phyloP scores from a whole-genome alignment of 495 filamentous ascomycete genomes.

The Penicillium coffeae region DNA sequence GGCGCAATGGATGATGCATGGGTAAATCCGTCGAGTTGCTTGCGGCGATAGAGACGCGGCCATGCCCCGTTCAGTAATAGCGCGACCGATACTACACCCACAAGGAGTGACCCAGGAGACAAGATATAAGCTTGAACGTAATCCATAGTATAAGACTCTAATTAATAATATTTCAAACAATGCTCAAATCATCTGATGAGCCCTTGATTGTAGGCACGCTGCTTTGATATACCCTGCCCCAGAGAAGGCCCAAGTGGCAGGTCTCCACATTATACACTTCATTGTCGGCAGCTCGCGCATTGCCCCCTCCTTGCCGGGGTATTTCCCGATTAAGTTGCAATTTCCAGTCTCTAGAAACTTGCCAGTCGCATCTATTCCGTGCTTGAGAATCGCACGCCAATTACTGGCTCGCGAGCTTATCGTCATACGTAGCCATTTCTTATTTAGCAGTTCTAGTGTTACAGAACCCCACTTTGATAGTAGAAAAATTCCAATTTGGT shows the following conservation, averaged over 20 bases:
- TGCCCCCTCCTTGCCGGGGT: slow-evolving; percentile 6
- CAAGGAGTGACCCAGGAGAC: slow-evolving; percentile 10
- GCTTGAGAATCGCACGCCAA: neutral
- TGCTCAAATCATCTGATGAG: too few relatives aligned
- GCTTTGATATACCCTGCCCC: slow-evolving; percentile 15
- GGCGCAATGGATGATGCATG: neutral
- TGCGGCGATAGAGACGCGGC: slow-evolving; percentile 5
- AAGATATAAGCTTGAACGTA: slow-evolving; percentile 9
- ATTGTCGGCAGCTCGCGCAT: slow-evolving; percentile 1
- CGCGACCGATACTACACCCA: slow-evolving; percentile 11
- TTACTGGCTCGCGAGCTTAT: neutral
- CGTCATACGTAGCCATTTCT: neutral
- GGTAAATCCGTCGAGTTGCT: neutral
- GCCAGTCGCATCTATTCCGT: neutral
- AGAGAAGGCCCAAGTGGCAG: slow-evolving; percentile 7
- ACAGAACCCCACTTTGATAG: neutral
- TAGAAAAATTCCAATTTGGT: neutral
- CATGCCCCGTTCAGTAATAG: slow-evolving; percentile 12
- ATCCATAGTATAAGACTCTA: slow-evolving; percentile 9
- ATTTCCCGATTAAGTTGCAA: slow-evolving; percentile 20
- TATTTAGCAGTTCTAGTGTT: neutral
- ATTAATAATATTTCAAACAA: neutral
- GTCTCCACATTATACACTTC: slow-evolving; percentile 21
- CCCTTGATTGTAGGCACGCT: neutral
- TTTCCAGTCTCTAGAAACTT: neutral